Evolutionary conservation across 306 rosid genomes (phyloP), one percentile per base, ranked within the genome.

Genomic region (Hippophae gyantsensis): DNA sequence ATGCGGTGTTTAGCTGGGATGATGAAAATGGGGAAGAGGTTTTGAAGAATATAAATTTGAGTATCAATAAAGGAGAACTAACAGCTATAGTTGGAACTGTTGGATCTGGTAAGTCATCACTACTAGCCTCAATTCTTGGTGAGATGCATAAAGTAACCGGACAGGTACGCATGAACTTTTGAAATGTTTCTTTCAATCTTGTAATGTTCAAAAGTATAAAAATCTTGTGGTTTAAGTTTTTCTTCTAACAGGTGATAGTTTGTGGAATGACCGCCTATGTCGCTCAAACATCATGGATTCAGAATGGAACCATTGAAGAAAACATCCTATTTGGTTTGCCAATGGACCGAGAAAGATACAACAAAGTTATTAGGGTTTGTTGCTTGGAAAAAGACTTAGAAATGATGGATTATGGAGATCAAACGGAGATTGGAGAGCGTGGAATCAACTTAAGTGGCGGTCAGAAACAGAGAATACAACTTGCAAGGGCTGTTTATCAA

Each of bases 381-480:
- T 81, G 93, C 70, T 71, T 92, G 76, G 95, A 85, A 69, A 92
- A 85, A 47, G 98, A 92, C 80, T 53, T 92, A 66, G 96, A 92
- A 68, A 80, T 88, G 89, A 88, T 92, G 98, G 98, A 92, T 57
- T 63, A 62, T 10, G 95, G 96, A 42, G 98, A 92, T 75, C 96
- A 85, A 60, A 92, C 96, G 0, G 98, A 92, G 85, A 92, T 92
- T 1, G 98, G 98, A 60, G 98, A 92, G 80, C 96, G 98, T 0
- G 98, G 98, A 41, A 92, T 92, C 83, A 92, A 92, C 74, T 80
- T 92, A 5, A 92, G 98, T 57, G 98, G 98, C 2, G 98, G 98
- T 48, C 98, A 92, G 72, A 92, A 92, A 76, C 98, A 92, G 82
- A 64, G 98, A 40, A 82, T 92, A 65, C 98, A 92, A 69, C 95